These are phyloP conservation scores for Globisporangium splendens DNA, from an alignment of 352 stramenopile species.

Conservation along the genomic window DNA sequence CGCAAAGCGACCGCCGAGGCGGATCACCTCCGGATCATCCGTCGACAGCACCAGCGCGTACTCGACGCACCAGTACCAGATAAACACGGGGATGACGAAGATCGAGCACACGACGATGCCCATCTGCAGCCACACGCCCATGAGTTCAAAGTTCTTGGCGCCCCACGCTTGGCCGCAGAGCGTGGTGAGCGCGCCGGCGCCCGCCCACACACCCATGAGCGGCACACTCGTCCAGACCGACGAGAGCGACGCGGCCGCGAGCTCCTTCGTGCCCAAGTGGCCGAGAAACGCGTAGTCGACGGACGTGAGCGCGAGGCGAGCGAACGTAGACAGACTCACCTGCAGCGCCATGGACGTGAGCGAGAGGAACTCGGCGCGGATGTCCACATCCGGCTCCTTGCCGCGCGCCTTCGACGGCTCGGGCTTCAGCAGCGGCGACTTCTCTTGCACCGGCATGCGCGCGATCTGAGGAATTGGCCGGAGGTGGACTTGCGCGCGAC, in stretches of 20 bases:
- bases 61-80: conserved; percentile 57
- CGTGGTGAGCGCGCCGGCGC: conserved; percentile 61
- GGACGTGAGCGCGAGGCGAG: conserved; percentile 68
- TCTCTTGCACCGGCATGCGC: conserved; percentile 9
- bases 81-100: conserved; percentile 43
- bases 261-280: conserved; percentile 58
- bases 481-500: background rate
- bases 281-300: conserved; percentile 78
- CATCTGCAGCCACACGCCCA: conserved; percentile 74
- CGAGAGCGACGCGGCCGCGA: conserved; percentile 69
- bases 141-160: conserved; percentile 59
- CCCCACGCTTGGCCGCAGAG: conserved; percentile 76
- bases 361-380: conserved; percentile 48
- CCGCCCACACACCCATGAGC: conserved; percentile 59
- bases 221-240: conserved; percentile 75
- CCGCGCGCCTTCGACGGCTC: background rate
- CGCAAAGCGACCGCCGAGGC: conserved; percentile 61
- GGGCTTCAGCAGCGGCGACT: conserved; percentile 10
- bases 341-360: conserved; percentile 75
- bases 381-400: conserved; percentile 44
- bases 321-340: conserved; percentile 73
- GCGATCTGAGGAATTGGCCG: background rate
- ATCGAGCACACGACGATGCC: conserved; percentile 45
- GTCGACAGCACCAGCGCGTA: conserved; percentile 35
- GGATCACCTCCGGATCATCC: conserved; percentile 52